Conservation (phyloP, 2,329 filamentous ascomycete species). For the Ambrosiella beaveri region DNA sequence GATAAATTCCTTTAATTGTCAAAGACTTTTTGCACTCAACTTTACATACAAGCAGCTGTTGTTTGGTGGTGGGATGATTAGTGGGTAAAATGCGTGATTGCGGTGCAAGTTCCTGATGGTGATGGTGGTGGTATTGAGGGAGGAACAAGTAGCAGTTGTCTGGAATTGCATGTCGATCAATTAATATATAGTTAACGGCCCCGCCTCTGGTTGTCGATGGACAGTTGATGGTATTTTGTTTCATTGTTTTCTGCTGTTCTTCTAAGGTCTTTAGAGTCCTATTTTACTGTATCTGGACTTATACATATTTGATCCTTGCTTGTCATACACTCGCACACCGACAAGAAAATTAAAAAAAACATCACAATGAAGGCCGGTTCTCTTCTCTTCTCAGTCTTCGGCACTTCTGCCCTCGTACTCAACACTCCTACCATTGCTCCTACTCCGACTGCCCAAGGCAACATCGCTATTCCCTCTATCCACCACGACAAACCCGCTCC, state of each 20-base stretch:
- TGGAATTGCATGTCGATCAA: background rate
- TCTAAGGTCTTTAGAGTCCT: background rate
- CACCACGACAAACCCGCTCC: background rate
- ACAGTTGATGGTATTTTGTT: background rate
- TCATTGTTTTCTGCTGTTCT: background rate
- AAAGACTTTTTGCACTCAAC: no score
- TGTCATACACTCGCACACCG: background rate
- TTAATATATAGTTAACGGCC: background rate
- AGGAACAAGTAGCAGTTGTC: background rate
- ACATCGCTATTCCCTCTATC: background rate
- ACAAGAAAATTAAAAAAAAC: background rate
- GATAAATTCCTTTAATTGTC: no score
- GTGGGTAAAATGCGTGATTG: background rate
- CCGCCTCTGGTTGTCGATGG: background rate
- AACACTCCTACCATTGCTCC: background rate
- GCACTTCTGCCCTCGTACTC: background rate
- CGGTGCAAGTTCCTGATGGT: background rate
- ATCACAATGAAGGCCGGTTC: background rate
- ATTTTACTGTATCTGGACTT: background rate
- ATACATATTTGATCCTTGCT: background rate
- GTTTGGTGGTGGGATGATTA: background rate
- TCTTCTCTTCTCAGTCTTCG: background rate
- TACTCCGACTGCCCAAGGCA: background rate
- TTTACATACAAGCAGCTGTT: no score
- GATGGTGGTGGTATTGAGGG: background rate